phyloP scores from a whole-genome alignment of 345 rosid species.

The Anastatica hierochuntica region DNA sequence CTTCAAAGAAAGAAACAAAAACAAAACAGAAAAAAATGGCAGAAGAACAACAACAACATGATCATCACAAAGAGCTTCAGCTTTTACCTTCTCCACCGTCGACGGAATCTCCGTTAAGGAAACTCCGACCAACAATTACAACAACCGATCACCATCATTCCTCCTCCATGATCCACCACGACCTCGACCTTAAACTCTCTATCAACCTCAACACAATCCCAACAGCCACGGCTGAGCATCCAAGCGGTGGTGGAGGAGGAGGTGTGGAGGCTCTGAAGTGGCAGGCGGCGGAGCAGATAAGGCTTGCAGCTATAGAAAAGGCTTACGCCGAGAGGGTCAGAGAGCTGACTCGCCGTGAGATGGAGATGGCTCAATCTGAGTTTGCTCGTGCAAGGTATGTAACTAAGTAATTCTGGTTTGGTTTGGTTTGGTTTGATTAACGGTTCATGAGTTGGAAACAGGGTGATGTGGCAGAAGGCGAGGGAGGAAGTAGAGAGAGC shows the following conservation, averaged over 20 bases:
- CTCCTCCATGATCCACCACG: slow-evolving; percentile 43
- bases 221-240: slow-evolving; percentile 21
- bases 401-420: not conserved
- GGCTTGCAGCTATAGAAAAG: slow-evolving; percentile 71
- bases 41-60: slow-evolving; percentile 20
- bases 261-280: slow-evolving; percentile 65
- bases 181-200: slow-evolving; percentile 74
- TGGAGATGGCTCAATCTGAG: slow-evolving; percentile 92
- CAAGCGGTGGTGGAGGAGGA: slow-evolving; percentile 18
- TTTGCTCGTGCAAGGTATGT: slow-evolving; percentile 56
- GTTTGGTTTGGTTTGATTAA: not conserved
- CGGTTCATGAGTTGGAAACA: not conserved
- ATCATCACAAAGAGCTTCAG: slow-evolving; percentile 65
- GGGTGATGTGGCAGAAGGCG: slow-evolving; percentile 82
- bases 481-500: slow-evolving; percentile 80
- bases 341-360: slow-evolving; percentile 83
- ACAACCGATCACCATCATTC: slow-evolving; percentile 15
- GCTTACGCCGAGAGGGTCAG: slow-evolving; percentile 91
- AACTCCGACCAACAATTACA: slow-evolving; percentile 6
- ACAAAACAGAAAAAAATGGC: slow-evolving; percentile 13
- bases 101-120: slow-evolving; percentile 11
- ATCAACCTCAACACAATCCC: slow-evolving; percentile 60
- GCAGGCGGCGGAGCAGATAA: slow-evolving; percentile 91
- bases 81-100: slow-evolving; percentile 56
- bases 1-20: slow-evolving; percentile 1